phyloP scores from a whole-genome alignment of 768 basidiomycete species.

The Lactarius pseudohatsudake region DNA sequence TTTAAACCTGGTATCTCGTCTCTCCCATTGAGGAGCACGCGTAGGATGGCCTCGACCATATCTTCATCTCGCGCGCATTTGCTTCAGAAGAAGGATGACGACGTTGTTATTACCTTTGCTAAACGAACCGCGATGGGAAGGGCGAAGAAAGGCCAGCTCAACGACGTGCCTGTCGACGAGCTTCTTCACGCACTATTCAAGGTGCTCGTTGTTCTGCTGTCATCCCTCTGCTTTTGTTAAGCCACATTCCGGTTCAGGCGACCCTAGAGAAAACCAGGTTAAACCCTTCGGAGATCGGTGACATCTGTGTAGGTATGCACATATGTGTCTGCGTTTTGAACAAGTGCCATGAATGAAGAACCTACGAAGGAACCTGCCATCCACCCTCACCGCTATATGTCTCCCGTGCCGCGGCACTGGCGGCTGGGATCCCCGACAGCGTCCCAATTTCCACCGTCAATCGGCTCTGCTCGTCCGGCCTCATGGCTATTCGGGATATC shows the following conservation, averaged over 20 bases:
- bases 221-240: too few species aligned
- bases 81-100: constrained; percentile 63
- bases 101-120: constrained; percentile 89
- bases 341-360: neutral
- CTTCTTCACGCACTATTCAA: constrained; percentile 77
- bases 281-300: constrained; percentile 71
- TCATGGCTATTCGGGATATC: constrained; percentile 90
- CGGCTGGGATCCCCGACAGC: constrained; percentile 84
- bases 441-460: constrained; percentile 92
- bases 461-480: constrained; percentile 85
- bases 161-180: constrained; percentile 85
- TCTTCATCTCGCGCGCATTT: constrained; percentile 47
- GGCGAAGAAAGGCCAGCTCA: constrained; percentile 90
- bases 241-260: constrained; percentile 44
- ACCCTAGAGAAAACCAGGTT: constrained; percentile 64
- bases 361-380: constrained; percentile 69
- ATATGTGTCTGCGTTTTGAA: neutral
- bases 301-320: constrained; percentile 76
- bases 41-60: constrained; percentile 32
- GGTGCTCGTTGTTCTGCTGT: constrained; percentile 40
- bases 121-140: constrained; percentile 87
- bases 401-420: constrained; percentile 82
- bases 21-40: neutral
- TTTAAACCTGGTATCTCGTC: neutral
- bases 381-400: constrained; percentile 79